Evolutionary conservation across 2,329 filamentous ascomycete genomes (phyloP).

Genomic region (Colletotrichum horii): DNA sequence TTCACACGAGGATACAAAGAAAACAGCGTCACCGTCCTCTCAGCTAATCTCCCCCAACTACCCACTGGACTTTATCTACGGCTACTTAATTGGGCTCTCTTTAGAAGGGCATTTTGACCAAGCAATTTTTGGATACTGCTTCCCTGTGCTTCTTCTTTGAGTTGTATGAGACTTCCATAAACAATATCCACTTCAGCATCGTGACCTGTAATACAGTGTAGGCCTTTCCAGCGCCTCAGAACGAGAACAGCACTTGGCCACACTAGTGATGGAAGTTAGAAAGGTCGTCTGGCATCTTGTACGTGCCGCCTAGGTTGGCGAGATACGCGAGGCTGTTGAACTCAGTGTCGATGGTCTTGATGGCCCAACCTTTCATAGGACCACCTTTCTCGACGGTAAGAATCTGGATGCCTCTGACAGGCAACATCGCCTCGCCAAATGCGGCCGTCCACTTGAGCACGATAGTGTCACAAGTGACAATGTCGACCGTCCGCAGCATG

Average conservation of each 20-base stretch:
- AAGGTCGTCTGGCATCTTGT: background rate
- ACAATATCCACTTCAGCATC: background rate
- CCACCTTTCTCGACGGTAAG: background rate
- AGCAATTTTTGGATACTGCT: background rate
- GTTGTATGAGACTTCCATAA: background rate
- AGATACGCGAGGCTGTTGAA: background rate
- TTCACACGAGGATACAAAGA: no score
- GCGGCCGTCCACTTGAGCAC: background rate
- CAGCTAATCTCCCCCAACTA: no score
- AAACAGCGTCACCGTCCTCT: no score
- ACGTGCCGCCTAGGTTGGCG: background rate
- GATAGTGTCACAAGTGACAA: background rate
- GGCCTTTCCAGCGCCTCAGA: background rate
- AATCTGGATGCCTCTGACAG: background rate
- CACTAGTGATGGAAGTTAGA: background rate
- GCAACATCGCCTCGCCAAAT: background rate
- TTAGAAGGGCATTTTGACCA: no score
- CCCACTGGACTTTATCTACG: no score
- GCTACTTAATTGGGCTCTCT: no score
- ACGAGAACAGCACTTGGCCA: background rate
- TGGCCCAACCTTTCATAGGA: background rate
- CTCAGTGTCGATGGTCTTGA: background rate
- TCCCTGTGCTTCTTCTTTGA: background rate
- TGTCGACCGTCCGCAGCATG: background rate
- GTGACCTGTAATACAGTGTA: background rate